phyloP scores from a whole-genome alignment of 768 basidiomycete species.

The Tricholoma bakamatsutake region DNA sequence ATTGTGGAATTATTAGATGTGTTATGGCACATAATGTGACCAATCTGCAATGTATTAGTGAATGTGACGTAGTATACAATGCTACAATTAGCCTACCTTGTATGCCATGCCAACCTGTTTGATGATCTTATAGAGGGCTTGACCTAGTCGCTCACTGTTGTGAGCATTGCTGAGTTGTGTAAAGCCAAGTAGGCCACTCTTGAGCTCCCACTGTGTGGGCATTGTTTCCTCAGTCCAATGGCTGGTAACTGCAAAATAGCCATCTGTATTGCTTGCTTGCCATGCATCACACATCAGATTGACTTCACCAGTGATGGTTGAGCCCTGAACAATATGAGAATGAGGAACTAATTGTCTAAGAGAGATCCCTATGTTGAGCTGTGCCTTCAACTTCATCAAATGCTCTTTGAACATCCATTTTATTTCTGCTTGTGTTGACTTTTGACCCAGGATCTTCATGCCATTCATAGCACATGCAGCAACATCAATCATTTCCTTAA shows the following conservation, averaged over 20 bases:
- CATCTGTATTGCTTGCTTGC: no score
- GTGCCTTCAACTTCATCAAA: background rate
- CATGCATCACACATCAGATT: no score
- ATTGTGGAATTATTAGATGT: conserved; percentile 25
- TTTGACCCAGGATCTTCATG: conserved; percentile 27
- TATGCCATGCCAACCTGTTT: conserved; percentile 21
- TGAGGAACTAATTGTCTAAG: no score
- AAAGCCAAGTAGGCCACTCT: conserved; percentile 25
- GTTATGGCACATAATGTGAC: conserved; percentile 30
- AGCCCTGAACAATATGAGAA: no score
- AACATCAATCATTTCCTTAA: conserved; percentile 29
- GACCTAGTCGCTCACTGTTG: conserved; percentile 18
- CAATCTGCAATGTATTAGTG: conserved; percentile 18
- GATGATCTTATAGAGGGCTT: conserved; percentile 17
- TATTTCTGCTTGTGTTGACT: conserved; percentile 21
- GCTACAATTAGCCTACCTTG: conserved; percentile 20
- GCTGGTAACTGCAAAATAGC: no score
- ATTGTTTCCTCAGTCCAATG: no score
- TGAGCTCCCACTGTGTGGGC: no score
- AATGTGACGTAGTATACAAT: background rate
- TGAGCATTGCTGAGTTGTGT: conserved; percentile 29
- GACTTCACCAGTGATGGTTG: no score
- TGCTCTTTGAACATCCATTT: conserved; percentile 22
- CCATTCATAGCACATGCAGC: conserved; percentile 21
- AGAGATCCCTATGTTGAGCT: background rate